phyloP scores from a whole-genome alignment of 306 rosid species.

The Vigna angularis region DNA sequence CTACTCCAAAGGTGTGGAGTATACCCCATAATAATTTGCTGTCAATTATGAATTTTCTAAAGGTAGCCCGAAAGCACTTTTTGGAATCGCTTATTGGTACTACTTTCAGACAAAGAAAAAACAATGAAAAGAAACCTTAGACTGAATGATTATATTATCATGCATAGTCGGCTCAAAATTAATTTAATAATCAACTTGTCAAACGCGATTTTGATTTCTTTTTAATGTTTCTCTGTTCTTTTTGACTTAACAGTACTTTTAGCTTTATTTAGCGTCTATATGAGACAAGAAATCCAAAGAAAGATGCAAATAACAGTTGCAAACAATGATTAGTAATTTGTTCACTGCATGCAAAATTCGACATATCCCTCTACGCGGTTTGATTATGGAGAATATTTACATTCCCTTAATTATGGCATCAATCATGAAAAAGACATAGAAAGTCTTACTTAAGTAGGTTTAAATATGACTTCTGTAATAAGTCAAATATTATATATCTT shows the following conservation, averaged over 20 bases:
- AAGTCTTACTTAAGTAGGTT: not conserved
- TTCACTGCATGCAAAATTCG: not conserved
- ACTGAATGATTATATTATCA: not conserved
- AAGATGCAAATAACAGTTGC: no score
- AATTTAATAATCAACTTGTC: not conserved
- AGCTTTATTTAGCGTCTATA: not conserved
- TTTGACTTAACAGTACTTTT: conserved; percentile 11
- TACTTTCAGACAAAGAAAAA: not conserved
- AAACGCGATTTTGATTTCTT: not conserved
- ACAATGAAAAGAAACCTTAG: no score
- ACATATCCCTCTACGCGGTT: conserved; percentile 1
- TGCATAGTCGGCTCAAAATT: not conserved
- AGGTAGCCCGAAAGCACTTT: no score
- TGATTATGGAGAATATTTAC: not conserved
- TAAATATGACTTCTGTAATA: not conserved
- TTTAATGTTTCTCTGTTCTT: no score
- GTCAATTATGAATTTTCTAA: no score
- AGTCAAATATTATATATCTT: conserved; percentile 30
- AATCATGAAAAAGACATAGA: not conserved
- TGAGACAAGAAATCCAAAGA: not conserved
- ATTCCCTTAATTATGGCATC: conserved; percentile 30
- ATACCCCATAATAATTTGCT: no score
- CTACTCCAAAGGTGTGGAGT: not conserved
- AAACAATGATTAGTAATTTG: not conserved
- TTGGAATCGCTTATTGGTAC: no score